These are phyloP conservation scores for Ophiostoma himal-ulmi DNA, from an alignment of 2,329 filamentous ascomycete genomes.

Conservation along the genomic window DNA sequence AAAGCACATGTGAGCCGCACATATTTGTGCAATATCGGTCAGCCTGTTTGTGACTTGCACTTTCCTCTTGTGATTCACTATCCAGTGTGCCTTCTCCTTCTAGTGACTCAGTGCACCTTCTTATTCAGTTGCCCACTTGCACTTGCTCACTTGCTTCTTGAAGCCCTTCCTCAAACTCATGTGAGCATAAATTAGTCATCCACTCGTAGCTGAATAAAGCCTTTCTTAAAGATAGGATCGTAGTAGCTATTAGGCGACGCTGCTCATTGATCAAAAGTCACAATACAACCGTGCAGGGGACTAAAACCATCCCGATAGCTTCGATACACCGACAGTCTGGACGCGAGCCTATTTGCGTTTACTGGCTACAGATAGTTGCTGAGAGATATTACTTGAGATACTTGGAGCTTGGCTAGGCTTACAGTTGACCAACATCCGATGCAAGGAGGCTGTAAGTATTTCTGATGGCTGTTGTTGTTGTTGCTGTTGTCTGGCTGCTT, in stretches of 20 bases:
- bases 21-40: background rate
- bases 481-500: background rate
- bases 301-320: background rate
- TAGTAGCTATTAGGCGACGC: too few relatives aligned
- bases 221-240: too few relatives aligned
- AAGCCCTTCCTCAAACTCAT: background rate
- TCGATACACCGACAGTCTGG: slow-evolving; percentile 10
- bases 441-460: background rate
- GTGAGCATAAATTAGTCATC: too few relatives aligned
- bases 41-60: background rate
- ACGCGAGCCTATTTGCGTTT: background rate
- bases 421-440: background rate
- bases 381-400: background rate
- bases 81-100: background rate
- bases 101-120: background rate
- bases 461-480: background rate
- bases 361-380: background rate
- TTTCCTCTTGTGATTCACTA: background rate
- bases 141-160: background rate
- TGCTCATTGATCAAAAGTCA: too few relatives aligned
- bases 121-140: background rate
- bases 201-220: too few relatives aligned
- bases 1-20: background rate
- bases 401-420: background rate
- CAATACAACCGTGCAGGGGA: too few relatives aligned